Conservation (phyloP, 2,329 filamentous ascomycete species). For the Chaetomium olivaceum region DNA sequence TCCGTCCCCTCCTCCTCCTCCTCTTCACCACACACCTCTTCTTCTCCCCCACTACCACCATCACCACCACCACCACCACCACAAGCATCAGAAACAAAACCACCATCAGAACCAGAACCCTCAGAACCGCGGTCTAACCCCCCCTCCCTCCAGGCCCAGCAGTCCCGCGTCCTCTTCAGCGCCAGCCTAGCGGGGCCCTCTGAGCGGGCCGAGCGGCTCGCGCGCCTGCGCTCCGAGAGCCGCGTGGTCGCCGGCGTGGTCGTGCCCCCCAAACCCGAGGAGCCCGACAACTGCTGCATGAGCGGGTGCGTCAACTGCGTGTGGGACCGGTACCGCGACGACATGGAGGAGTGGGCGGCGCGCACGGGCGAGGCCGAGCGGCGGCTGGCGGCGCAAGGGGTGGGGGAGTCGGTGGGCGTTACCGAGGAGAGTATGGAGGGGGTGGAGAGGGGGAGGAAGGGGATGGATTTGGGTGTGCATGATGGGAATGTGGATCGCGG, state of each 20-base stretch:
- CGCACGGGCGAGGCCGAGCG: slow-evolving; percentile 63
- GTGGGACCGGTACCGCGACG: slow-evolving; percentile 88
- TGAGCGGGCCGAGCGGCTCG: slow-evolving; percentile 63
- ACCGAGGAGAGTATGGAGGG: slow-evolving; percentile 29
- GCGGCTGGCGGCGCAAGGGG: slow-evolving; percentile 47
- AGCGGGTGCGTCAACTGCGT: slow-evolving; percentile 97
- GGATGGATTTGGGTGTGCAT: slow-evolving; percentile 42
- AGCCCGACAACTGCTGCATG: slow-evolving; percentile 99
- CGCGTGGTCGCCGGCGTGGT: slow-evolving; percentile 73
- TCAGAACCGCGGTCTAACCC: slow-evolving; percentile 14
- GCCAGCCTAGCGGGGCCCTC: slow-evolving; percentile 73
- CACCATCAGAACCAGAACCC: background rate
- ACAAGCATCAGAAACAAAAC: background rate
- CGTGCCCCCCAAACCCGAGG: slow-evolving; percentile 79
- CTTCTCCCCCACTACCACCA: slow-evolving; percentile 15
- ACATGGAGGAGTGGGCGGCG: slow-evolving; percentile 83
- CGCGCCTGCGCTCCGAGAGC: slow-evolving; percentile 58
- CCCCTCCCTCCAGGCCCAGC: slow-evolving; percentile 13
- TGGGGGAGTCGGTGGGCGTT: slow-evolving; percentile 22
- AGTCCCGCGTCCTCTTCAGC: slow-evolving; percentile 69
- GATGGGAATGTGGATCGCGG: slow-evolving; percentile 41
- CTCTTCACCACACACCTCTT: slow-evolving; percentile 16
- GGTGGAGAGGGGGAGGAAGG: slow-evolving; percentile 29
- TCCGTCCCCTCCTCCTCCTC: slow-evolving; percentile 30
- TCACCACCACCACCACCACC: slow-evolving; percentile 6